Base-by-base conservation (phyloP, 1,139 yeast species). In the Debaryomyces subglobosus region DNA sequence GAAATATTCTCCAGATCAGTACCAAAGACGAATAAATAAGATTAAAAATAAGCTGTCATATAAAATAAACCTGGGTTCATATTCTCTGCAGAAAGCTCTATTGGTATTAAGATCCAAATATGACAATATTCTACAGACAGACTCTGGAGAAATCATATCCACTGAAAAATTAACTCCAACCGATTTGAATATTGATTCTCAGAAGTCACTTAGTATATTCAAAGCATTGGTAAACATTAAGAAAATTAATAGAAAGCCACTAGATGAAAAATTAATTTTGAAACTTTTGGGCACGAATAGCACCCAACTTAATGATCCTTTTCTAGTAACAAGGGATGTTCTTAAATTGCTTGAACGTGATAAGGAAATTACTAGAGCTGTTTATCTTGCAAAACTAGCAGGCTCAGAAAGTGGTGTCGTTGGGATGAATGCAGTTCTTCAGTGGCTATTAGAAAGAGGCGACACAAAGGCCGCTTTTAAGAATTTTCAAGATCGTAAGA, bases 371-470 rank as follows among this genome's bases (percentile, higher is more conserved):
- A 71, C 69, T 30, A 76, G 87, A 50, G 92, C 94, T 0, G 55
- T 77, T 13, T 72, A 72, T 51, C 63, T 85, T 21, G 76, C 82
- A 5, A 72, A 74, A 44, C 53, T 85, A 24, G 84, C 88, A 1
- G 57, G 68, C 5, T 49, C 57, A 5, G 46, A 53, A 0, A 69
- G 75, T 29, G 89, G 89, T 8, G 60, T 73, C 0, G 88, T 83
- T 25, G 88, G 82, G 0, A 78, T 82, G 82, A 87, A 87, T 53
- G 71, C 77, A 13, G 72, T 87, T 1, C 62, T 82, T 59, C 74
- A 77, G 51, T 77, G 81, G 70, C 68, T 75, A 32, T 63, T 84
- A 10, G 64, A 65, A 6, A 63, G 68, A 6, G 72, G 70, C 3
- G 75, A 75, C 37, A 67, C 76, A 3, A 65, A 67, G 33, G 63